phyloP scores from a whole-genome alignment of 208 protist species.

The Leishmania braziliensis region DNA sequence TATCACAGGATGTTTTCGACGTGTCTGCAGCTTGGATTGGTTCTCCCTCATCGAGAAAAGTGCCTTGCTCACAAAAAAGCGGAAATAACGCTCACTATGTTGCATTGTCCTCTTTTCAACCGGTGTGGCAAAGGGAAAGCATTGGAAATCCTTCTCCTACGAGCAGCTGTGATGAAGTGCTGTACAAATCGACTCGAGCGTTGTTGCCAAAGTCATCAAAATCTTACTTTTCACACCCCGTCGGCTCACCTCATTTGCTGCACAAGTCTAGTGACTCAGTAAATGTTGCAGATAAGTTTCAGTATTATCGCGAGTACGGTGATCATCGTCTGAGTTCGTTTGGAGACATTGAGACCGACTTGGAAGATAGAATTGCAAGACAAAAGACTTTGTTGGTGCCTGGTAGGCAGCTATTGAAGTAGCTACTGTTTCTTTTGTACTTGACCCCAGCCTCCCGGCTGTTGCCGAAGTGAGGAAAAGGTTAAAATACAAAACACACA shows the following conservation, averaged over 20 bases:
- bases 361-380: constrained; percentile 7
- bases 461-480: not conserved
- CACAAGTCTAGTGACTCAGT: not conserved
- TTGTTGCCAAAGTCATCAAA: not conserved
- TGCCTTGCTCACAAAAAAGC: not conserved
- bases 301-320: not conserved
- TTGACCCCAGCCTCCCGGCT: not conserved
- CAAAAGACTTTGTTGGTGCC: not conserved
- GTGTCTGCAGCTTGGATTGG: not conserved
- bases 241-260: not conserved
- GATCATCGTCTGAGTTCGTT: not conserved
- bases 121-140: not conserved
- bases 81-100: not conserved
- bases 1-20: not conserved
- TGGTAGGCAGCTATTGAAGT: not conserved
- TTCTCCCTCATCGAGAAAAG: not conserved
- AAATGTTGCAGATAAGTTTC: not conserved
- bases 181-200: not conserved
- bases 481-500: not conserved
- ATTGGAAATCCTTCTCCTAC: not conserved
- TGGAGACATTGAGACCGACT: not conserved
- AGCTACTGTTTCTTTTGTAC: not conserved
- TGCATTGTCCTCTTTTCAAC: not conserved
- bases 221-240: not conserved
- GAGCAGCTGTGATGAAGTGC: not conserved